phyloP scores from a whole-genome alignment of 495 filamentous ascomycete species.

The Astrocystis sublimbata region DNA sequence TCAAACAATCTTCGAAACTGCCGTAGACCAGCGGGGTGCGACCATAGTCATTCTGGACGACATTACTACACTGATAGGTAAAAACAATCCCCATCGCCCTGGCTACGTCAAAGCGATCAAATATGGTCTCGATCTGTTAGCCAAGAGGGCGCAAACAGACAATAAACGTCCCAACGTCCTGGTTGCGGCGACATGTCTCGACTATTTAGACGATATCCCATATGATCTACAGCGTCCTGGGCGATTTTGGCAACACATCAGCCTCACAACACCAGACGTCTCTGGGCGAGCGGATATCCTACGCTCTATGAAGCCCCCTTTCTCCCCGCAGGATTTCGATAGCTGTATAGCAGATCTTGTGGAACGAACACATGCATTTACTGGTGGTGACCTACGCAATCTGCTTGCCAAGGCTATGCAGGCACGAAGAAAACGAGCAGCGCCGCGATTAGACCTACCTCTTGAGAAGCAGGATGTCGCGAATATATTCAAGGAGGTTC shows the following conservation, averaged over 20 bases:
- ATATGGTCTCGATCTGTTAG: conserved; percentile 54
- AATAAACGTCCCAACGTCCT: conserved; percentile 51
- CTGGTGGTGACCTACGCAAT: conserved; percentile 47
- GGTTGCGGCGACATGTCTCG: conserved; percentile 72
- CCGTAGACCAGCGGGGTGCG: conserved; percentile 64
- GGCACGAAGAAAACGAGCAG: conserved; percentile 25
- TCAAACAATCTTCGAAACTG: conserved; percentile 69
- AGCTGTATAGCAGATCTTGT: conserved; percentile 46
- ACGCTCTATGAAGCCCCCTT: conserved; percentile 44
- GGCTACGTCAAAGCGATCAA: conserved; percentile 52
- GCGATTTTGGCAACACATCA: conserved; percentile 70
- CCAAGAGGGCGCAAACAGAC: conserved; percentile 34
- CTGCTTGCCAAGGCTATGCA: conserved; percentile 46
- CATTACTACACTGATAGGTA: conserved; percentile 72
- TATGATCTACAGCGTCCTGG: conserved; percentile 65
- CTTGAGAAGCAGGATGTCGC: conserved; percentile 45
- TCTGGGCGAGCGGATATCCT: conserved; percentile 74
- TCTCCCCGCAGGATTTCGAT: conserved; percentile 37
- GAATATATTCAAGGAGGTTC: conserved; percentile 47
- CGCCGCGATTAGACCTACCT: conserved; percentile 19
- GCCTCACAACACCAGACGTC: conserved; percentile 77
- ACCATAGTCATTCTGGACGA: conserved; percentile 84
- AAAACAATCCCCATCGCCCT: conserved; percentile 52
- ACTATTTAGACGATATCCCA: conserved; percentile 74
- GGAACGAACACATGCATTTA: conserved; percentile 57